Conservation (phyloP, 2,329 filamentous ascomycete genomes). For the Albifimbria verrucaria region DNA sequence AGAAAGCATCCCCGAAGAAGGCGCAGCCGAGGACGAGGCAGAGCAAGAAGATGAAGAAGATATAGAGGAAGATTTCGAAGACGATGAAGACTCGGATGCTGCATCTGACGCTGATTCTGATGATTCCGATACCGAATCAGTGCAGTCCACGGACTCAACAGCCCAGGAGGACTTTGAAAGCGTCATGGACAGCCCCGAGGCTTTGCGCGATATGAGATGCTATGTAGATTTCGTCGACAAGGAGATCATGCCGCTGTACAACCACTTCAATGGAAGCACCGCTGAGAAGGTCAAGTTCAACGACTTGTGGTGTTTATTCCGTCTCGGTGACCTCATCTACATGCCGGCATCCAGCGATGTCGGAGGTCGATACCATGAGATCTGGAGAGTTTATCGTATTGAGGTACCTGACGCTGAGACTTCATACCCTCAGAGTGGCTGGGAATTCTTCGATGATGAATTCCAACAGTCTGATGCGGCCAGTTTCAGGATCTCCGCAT, state of each 20-base stretch:
- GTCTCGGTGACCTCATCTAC: constrained; percentile 36
- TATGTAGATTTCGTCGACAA: constrained; percentile 42
- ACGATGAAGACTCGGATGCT: constrained; percentile 12
- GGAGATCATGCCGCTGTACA: constrained; percentile 35
- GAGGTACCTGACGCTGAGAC: constrained; percentile 26
- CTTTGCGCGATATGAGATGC: constrained; percentile 37
- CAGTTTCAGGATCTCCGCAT: constrained; percentile 32
- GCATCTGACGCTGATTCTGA: constrained; percentile 12
- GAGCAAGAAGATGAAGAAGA: constrained; percentile 14
- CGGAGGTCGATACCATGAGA: constrained; percentile 33
- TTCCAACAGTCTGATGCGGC: constrained; percentile 22
- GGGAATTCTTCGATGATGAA: constrained; percentile 34
- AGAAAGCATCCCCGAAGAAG: constrained; percentile 14
- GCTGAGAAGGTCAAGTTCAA: constrained; percentile 33
- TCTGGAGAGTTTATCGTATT: constrained; percentile 35
- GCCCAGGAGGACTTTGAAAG: constrained; percentile 30
- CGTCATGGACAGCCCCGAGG: constrained; percentile 36
- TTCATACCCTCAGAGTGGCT: constrained; percentile 23
- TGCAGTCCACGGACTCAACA: constrained; percentile 33
- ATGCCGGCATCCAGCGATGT: constrained; percentile 32
- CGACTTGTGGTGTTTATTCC: constrained; percentile 41
- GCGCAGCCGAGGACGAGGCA: constrained; percentile 25
- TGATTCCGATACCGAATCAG: constrained; percentile 26
- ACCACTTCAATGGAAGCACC: constrained; percentile 19
- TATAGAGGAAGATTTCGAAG: neutral